A percentile compares a stretch with the other conserved stretches of the same genome.
These are phyloP conservation scores for Carpinus viminea DNA, from an alignment of 306 rosid genomes.

Conservation along the genomic window DNA sequence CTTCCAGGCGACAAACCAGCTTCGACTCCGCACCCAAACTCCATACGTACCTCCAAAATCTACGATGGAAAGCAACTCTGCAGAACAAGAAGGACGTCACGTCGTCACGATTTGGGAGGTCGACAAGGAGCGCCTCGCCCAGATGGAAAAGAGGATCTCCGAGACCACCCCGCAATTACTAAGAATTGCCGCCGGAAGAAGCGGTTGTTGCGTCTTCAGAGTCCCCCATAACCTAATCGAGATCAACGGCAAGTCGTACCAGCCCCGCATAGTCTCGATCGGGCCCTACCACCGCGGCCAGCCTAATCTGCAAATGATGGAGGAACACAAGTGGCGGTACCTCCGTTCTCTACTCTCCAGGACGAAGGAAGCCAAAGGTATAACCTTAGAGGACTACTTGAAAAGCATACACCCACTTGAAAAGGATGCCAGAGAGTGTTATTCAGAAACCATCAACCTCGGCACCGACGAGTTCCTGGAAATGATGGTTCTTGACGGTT, in stretches of 20 bases:
- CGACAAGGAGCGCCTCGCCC: background rate
- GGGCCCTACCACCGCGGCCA: background rate
- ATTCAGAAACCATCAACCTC: slow-evolving; percentile 32
- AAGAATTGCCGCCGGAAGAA: background rate
- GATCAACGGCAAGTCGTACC: background rate
- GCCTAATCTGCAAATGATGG: slow-evolving; percentile 1
- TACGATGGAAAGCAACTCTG: background rate
- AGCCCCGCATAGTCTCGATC: background rate
- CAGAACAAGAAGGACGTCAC: too few species aligned
- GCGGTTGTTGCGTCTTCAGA: background rate
- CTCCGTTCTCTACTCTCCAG: background rate
- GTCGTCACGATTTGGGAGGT: background rate
- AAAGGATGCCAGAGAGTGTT: slow-evolving; percentile 8
- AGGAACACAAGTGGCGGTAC: slow-evolving; percentile 4
- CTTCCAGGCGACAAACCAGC: too few species aligned
- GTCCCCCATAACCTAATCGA: background rate
- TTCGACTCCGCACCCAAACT: background rate
- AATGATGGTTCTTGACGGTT: slow-evolving; percentile 46
- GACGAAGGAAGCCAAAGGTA: background rate
- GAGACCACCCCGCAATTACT: slow-evolving; percentile 1
- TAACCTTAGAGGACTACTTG: slow-evolving; percentile 1
- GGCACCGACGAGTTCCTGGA: slow-evolving; percentile 21
- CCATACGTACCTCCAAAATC: background rate
- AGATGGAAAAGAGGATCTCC: background rate
- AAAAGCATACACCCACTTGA: background rate